phyloP scores from a whole-genome alignment of 345 rosid species.

The Ricinus communis region DNA sequence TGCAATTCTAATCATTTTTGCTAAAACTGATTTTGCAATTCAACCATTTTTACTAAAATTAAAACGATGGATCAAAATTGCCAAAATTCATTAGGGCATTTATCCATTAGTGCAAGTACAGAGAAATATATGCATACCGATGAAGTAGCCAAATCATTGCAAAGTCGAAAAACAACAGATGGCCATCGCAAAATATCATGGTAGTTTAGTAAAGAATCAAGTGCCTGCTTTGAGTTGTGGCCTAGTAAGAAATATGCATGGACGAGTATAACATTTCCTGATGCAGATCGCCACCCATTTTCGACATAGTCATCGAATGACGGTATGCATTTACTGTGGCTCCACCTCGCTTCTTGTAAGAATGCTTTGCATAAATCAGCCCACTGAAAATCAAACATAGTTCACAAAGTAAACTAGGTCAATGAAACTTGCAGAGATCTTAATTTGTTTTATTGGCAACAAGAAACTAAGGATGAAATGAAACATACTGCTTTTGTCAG shows the following conservation, averaged over 20 bases:
- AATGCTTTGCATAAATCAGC: conserved; percentile 43
- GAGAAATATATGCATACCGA: conserved; percentile 20
- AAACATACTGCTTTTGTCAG: conserved; percentile 8
- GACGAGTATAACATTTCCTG: conserved; percentile 27
- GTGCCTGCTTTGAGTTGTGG: conserved; percentile 16
- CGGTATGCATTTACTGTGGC: conserved; percentile 22
- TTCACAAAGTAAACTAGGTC: not conserved
- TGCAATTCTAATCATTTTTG: too few species aligned
- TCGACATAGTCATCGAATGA: conserved; percentile 40
- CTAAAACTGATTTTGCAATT: too few species aligned
- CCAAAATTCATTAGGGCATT: too few species aligned
- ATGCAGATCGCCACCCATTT: conserved; percentile 38
- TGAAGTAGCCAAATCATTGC: conserved; percentile 47
- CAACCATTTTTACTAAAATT: too few species aligned
- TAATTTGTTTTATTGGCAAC: too few species aligned
- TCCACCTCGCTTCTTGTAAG: conserved; percentile 48
- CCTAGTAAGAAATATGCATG: conserved; percentile 30
- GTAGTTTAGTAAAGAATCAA: conserved; percentile 18
- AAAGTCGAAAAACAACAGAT: conserved; percentile 37
- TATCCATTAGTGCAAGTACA: too few species aligned
- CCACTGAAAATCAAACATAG: conserved; percentile 30
- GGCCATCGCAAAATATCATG: conserved; percentile 12
- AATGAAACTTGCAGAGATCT: too few species aligned
- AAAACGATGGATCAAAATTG: too few species aligned
- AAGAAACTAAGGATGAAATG: not conserved